Conservation (phyloP, 2,329 filamentous ascomycete species). For the Trichoderma guizhouense region DNA sequence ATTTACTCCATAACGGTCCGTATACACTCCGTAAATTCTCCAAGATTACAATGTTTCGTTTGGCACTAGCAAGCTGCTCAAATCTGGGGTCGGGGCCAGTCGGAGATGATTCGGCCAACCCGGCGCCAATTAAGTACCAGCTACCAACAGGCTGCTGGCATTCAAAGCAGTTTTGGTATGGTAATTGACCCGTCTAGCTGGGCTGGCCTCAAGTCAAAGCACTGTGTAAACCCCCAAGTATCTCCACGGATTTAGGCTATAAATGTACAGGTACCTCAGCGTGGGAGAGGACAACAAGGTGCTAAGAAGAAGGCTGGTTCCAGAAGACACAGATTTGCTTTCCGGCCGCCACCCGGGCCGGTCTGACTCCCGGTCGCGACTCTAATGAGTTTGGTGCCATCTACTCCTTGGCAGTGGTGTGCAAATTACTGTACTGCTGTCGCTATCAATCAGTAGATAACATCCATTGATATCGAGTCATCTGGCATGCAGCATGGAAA, state of each 20-base stretch:
- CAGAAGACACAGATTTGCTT: not conserved
- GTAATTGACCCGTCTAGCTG: not conserved
- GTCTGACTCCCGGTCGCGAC: not conserved
- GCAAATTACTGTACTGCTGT: not conserved
- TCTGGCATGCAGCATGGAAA: not conserved
- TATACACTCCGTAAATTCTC: not conserved
- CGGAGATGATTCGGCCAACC: constrained; percentile 2
- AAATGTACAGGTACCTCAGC: not conserved
- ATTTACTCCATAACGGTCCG: not conserved
- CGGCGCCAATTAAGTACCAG: not conserved
- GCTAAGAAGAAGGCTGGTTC: not conserved
- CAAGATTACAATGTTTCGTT: not conserved
- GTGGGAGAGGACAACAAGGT: no score
- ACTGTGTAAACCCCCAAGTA: not conserved
- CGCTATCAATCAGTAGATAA: not conserved
- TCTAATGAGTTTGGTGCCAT: not conserved
- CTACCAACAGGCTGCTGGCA: not conserved
- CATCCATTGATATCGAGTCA: not conserved
- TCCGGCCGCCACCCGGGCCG: constrained; percentile 1
- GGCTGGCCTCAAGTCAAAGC: no score
- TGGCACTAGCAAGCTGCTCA: not conserved
- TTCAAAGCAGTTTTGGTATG: not conserved
- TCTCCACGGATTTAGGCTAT: not conserved
- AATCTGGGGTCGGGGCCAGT: constrained; percentile 6
- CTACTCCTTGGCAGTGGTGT: not conserved